Evolutionary conservation across 768 basidiomycete species (phyloP), one percentile per base, ranked within the genome.

Genomic region (Boletus fagicola): DNA sequence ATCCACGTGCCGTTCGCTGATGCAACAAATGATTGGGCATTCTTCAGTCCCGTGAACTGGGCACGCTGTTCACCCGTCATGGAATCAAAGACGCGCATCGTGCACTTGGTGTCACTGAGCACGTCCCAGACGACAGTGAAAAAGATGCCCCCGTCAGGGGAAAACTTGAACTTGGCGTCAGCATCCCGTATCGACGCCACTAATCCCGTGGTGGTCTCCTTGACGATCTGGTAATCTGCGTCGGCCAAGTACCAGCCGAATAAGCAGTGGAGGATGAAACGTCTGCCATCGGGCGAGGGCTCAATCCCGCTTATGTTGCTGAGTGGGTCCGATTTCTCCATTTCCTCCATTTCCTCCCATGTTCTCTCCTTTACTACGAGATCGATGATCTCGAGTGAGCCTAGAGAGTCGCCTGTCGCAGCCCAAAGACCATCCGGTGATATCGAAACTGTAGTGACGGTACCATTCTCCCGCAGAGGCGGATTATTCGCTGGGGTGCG

Each of bases 371-470:
- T 20, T 2, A 49, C 4, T 3, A 26, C 45, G n/a, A 59, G 62
- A 16, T 63, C 58, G 3, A 56, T 12, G 22, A 64, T 56, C 20
- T 63, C 20, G 24, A 64, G 42, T 5, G 49, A 44, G 5, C 58
- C 62, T 16, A 22, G 18, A 24, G 12, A 9, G 20, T 45, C 35
- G n/a, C 51, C 51, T 3, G 60, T 60, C 39, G 58, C 69, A 18
- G 64, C 46, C 56, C 58, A 57, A 38, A 35, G 46, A 2, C 70
- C 65, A 52, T 71, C 61, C 0, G 52, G 33, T 3, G 69, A 70
- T n/a, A 71, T 52, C 1, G 65, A 53, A 33, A 63, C 8, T 2
- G 31, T 40, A 26, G 35, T 52, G 2, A 51, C 30, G 4, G 40
- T 12, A n/a, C 1, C 9, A 16, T n/a, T 30, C 49, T 12, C 2